Percentiles rank a stretch among this genome's conserved stretches.
Conservation (phyloP, 176 grass and related monocot genomes). For the Olyra latifolia region DNA sequence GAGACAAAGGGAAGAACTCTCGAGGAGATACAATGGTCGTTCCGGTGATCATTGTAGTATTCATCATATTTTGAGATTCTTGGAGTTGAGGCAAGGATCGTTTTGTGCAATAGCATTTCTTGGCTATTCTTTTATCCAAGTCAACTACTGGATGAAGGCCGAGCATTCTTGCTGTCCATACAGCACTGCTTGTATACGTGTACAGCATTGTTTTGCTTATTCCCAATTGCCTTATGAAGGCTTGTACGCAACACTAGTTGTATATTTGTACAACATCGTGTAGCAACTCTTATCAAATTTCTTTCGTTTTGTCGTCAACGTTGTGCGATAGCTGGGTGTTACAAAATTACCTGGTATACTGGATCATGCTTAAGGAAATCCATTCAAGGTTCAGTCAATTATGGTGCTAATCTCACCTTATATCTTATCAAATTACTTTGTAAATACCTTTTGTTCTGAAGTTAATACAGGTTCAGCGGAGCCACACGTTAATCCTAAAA, state of each 20-base stretch:
- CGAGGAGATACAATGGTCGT: slow-evolving; percentile 91
- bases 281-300: no score
- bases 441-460: no score
- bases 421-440: no score
- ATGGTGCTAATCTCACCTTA: no score
- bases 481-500: no score
- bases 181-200: slow-evolving; percentile 10
- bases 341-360: no score
- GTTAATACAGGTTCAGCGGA: no score
- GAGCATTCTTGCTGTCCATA: slow-evolving; percentile 34
- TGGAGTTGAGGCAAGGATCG: slow-evolving; percentile 1
- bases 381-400: no score
- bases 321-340: no score
- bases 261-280: no score
- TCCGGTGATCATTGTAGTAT: slow-evolving; percentile 37
- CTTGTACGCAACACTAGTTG: not conserved
- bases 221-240: not conserved
- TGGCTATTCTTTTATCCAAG: not conserved
- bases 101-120: not conserved
- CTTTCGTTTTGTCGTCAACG: no score
- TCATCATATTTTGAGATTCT: not conserved
- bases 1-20: slow-evolving; percentile 97
- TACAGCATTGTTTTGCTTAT: slow-evolving; percentile 14
- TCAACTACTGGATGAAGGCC: not conserved
- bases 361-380: no score